phyloP scores from a whole-genome alignment of 2,329 filamentous ascomycete species.

The Fusarium temperatum region DNA sequence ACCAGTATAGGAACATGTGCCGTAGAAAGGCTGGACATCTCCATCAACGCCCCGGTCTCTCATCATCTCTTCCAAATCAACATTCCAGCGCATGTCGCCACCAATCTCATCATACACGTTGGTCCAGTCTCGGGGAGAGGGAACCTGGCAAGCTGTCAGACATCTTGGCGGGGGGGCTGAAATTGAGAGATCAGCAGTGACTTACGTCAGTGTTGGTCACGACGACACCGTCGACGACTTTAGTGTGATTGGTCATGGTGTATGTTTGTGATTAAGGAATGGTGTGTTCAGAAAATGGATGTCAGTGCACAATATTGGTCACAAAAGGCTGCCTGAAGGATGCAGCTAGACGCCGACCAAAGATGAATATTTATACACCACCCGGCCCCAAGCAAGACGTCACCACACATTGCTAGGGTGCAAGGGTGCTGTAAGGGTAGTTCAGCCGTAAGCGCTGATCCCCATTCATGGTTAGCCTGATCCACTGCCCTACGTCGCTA shows the following conservation, averaged over 20 bases:
- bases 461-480: not conserved
- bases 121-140: not conserved
- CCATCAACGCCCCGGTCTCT: not conserved
- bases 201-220: not conserved
- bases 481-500: not conserved
- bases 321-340: not conserved
- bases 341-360: not conserved
- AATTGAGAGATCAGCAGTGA: no score
- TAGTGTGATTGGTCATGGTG: not conserved
- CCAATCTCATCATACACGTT: not conserved
- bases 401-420: not conserved
- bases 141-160: not conserved
- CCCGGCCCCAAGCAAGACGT: not conserved
- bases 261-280: fast-evolving
- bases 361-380: not conserved
- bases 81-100: not conserved
- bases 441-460: not conserved
- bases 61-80: not conserved
- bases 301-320: not conserved
- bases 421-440: not conserved
- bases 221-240: not conserved
- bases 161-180: no score
- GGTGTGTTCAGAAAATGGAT: not conserved
- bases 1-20: not conserved
- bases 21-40: not conserved